phyloP scores from a whole-genome alignment of 108 stramenopile genomes.

The Cyclotella kingstonii region DNA sequence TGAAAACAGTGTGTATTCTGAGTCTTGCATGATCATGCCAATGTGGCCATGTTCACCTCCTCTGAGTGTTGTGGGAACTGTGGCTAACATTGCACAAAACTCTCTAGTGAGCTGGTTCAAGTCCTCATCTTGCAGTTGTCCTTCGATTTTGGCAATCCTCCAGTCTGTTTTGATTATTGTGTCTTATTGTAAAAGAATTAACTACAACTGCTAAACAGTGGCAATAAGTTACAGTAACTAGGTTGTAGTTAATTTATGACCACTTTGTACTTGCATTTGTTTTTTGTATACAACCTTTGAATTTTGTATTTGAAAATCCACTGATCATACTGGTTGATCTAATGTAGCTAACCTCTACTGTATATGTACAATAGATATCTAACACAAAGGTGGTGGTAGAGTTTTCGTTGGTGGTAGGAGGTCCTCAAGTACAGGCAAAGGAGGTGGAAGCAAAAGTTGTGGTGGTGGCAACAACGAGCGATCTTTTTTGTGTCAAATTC shows the following conservation, averaged over 20 bases:
- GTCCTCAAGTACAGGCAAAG: too few relatives aligned
- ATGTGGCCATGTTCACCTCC: conserved; percentile 4
- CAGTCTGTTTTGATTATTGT: conserved; percentile 3
- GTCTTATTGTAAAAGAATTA: conserved; percentile 11
- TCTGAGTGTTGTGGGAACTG: neutral
- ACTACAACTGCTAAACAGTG: conserved; percentile 14
- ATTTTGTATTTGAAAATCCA: too few relatives aligned
- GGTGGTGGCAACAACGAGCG: too few relatives aligned
- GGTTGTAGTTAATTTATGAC: conserved; percentile 30
- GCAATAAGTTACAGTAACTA: conserved; percentile 13
- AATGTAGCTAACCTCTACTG: too few relatives aligned
- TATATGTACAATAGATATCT: too few relatives aligned
- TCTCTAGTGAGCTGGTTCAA: neutral
- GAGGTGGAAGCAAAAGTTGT: too few relatives aligned
- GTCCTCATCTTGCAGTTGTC: neutral
- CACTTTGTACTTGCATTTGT: too few relatives aligned
- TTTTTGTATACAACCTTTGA: too few relatives aligned
- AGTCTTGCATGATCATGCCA: conserved; percentile 1
- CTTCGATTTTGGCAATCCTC: conserved; percentile 6
- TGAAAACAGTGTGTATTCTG: neutral
- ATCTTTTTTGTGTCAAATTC: too few relatives aligned
- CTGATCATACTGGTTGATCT: too few relatives aligned
- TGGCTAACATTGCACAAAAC: neutral
- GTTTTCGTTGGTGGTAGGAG: too few relatives aligned
- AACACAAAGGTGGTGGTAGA: too few relatives aligned